Evolutionary conservation across 2,329 filamentous ascomycete genomes (phyloP).

Genomic region (Trichoderma koningiopsis): DNA sequence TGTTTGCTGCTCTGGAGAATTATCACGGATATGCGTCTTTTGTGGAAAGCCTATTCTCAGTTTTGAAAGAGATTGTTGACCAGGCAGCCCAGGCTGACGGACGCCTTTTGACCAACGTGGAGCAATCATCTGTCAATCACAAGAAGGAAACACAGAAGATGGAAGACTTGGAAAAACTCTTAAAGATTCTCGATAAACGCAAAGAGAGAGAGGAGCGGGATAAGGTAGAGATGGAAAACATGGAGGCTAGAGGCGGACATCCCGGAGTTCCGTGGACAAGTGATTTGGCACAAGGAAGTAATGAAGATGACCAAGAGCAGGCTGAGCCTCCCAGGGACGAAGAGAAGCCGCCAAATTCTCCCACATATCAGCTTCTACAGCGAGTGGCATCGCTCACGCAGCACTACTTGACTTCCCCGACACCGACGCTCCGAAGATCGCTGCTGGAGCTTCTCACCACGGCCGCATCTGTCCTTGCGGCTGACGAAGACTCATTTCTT

Average conservation of each 20-base stretch:
- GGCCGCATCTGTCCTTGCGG: conserved; percentile 70
- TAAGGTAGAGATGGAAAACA: conserved; percentile 41
- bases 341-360: conserved; percentile 68
- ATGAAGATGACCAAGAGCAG: conserved; percentile 40
- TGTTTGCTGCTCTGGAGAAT: conserved; percentile 90
- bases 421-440: conserved; percentile 74
- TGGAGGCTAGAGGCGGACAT: conserved; percentile 36
- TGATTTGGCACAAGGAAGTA: conserved; percentile 36
- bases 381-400: conserved; percentile 83
- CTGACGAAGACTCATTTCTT: conserved; percentile 80
- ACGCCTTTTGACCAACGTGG: conserved; percentile 49
- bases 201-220: conserved; percentile 39
- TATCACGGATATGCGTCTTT: conserved; percentile 91
- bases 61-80: conserved; percentile 79
- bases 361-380: conserved; percentile 78
- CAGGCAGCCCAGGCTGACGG: conserved; percentile 69
- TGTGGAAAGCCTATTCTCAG: conserved; percentile 81
- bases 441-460: conserved; percentile 76
- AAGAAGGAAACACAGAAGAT: conserved; percentile 42
- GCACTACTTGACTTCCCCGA: conserved; percentile 85
- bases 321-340: conserved; percentile 40
- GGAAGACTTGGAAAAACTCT: conserved; percentile 48
- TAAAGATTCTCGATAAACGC: conserved; percentile 64
- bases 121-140: conserved; percentile 43
- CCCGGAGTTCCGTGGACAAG: conserved; percentile 44